These are phyloP conservation scores for Trypanosoma congolense DNA, from an alignment of 208 protist species.

Conservation along the genomic window DNA sequence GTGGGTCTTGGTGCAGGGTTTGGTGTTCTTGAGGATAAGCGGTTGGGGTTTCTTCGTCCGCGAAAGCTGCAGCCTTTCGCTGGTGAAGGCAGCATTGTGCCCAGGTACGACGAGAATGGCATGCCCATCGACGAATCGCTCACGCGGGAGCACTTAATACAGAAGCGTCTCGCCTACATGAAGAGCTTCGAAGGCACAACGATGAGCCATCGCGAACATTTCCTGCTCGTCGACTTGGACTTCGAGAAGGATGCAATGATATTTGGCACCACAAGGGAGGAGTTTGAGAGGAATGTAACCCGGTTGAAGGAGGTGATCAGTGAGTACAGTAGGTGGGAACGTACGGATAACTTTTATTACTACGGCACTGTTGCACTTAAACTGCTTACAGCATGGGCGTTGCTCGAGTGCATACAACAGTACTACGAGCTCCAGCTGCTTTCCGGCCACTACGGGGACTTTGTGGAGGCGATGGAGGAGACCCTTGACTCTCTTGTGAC, in stretches of 20 bases:
- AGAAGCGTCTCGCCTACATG: constrained; percentile 75
- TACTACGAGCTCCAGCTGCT: constrained; percentile 77
- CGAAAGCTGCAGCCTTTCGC: constrained; percentile 58
- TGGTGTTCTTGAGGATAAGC: constrained; percentile 73
- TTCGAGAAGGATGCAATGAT: constrained; percentile 81
- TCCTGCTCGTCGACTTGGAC: constrained; percentile 85
- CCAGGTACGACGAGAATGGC: constrained; percentile 69
- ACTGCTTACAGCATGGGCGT: constrained; percentile 54
- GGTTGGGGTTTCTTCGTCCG: constrained; percentile 73
- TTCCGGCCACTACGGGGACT: constrained; percentile 54
- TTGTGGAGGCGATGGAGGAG: constrained; percentile 56
- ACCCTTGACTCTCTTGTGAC: constrained; percentile 40
- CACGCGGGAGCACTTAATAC: constrained; percentile 48
- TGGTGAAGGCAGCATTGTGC: constrained; percentile 40
- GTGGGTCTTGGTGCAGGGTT: constrained; percentile 75
- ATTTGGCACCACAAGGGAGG: constrained; percentile 73
- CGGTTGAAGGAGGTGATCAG: constrained; percentile 77
- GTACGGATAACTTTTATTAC: constrained; percentile 84
- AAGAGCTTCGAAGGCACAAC: constrained; percentile 76
- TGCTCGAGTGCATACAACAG: constrained; percentile 78
- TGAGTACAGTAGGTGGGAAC: constrained; percentile 78
- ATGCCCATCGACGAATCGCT: constrained; percentile 65
- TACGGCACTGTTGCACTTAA: constrained; percentile 68
- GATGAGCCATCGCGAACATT: constrained; percentile 76
- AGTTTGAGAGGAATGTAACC: constrained; percentile 80